phyloP scores from a whole-genome alignment of 352 stramenopile genomes.

The Pilasporangium apinafurcum region DNA sequence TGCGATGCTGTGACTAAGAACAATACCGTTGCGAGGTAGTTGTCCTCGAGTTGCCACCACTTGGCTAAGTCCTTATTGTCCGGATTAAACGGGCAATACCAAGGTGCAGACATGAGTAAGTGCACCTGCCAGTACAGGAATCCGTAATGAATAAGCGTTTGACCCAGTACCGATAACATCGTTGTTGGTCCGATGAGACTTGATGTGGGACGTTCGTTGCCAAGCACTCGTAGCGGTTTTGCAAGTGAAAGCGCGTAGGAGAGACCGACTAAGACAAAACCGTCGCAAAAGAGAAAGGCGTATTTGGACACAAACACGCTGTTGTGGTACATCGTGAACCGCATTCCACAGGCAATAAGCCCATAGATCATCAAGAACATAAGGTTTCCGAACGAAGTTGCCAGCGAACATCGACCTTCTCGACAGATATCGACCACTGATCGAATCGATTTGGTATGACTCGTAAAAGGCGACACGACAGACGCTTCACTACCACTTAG shows the following conservation, averaged over 20 bases:
- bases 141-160: conserved; percentile 29
- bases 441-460: conserved; percentile 56
- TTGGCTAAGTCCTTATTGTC: conserved; percentile 18
- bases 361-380: conserved; percentile 88
- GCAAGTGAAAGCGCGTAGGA: conserved; percentile 64
- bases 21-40: conserved; percentile 11
- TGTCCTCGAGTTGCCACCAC: conserved; percentile 26
- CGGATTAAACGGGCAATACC: conserved; percentile 21
- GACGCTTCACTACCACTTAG: conserved; percentile 62
- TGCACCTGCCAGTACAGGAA: conserved; percentile 20
- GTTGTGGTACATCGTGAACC: conserved; percentile 62
- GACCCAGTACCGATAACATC: conserved; percentile 20
- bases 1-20: conserved; percentile 12
- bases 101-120: conserved; percentile 8
- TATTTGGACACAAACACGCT: conserved; percentile 59
- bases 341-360: conserved; percentile 48
- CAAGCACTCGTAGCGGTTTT: conserved; percentile 31
- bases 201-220: conserved; percentile 29
- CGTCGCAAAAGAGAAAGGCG: conserved; percentile 61
- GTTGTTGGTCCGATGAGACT: conserved; percentile 39
- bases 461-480: conserved; percentile 78
- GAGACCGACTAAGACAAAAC: conserved; percentile 45
- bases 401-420: conserved; percentile 79
- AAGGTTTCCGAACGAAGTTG: conserved; percentile 73
- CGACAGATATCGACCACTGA: conserved; percentile 77